Evolutionary conservation across 805 yeast genomes (phyloP).

Genomic region (Wickerhamiella nectarea): DNA sequence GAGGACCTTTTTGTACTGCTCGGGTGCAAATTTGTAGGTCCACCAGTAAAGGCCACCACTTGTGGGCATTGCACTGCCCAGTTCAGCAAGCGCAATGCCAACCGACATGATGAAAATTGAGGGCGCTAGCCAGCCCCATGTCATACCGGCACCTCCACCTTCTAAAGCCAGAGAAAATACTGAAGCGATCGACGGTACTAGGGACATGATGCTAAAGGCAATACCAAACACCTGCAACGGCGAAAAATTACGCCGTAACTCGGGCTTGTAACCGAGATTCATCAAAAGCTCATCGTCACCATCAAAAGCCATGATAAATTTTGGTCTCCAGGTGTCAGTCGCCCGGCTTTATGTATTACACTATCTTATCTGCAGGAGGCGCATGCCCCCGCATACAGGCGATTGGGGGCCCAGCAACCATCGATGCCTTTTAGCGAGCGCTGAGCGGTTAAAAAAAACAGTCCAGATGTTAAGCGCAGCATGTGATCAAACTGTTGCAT

Average conservation of each 20-base stretch:
- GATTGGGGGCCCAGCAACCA: too few relatives aligned
- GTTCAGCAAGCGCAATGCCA: conserved; percentile 50
- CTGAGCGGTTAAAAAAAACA: too few relatives aligned
- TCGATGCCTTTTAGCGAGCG: too few relatives aligned
- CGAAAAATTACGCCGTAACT: conserved; percentile 45
- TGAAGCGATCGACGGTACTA: conserved; percentile 45
- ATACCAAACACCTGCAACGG: conserved; percentile 56
- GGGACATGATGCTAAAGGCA: conserved; percentile 61
- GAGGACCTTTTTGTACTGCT: conserved; percentile 35
- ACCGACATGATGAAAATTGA: conserved; percentile 40
- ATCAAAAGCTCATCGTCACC: conserved; percentile 24
- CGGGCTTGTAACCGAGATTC: conserved; percentile 60
- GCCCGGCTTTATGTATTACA: not conserved
- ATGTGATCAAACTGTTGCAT: too few relatives aligned
- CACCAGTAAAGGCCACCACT: conserved; percentile 64
- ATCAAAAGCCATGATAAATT: not conserved
- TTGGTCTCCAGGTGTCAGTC: not conserved
- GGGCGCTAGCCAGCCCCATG: conserved; percentile 65
- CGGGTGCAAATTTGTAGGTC: conserved; percentile 56
- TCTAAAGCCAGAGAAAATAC: conserved; percentile 38
- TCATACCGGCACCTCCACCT: conserved; percentile 50
- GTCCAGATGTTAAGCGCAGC: too few relatives aligned
- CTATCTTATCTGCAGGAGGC: not conserved
- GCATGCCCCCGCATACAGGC: not conserved
- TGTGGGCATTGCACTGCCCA: conserved; percentile 59